These are phyloP conservation scores for Colletotrichum echinochloae DNA, from an alignment of 2,329 filamentous ascomycete genomes.

Conservation along the genomic window DNA sequence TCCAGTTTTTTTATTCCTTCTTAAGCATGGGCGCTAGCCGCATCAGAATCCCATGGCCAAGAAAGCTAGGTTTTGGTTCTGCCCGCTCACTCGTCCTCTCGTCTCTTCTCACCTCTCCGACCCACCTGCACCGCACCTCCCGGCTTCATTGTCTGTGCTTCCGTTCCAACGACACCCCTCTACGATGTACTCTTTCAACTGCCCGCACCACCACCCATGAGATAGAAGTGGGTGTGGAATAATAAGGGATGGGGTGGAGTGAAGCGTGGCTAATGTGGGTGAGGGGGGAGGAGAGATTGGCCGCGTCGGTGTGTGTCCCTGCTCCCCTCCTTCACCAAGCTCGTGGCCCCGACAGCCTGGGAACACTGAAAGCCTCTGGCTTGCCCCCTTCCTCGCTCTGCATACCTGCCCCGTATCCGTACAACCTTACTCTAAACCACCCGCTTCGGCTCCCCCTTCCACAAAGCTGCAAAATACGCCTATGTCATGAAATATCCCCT, in stretches of 20 bases:
- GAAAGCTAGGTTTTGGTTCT: conserved; percentile 37
- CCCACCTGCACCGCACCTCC: conserved; percentile 21
- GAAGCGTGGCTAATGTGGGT: conserved; percentile 7
- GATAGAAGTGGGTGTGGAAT: conserved; percentile 29
- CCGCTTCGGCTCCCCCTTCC: background rate
- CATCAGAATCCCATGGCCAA: conserved; percentile 38
- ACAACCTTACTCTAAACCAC: background rate
- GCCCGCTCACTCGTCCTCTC: background rate
- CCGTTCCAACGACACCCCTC: conserved; percentile 28
- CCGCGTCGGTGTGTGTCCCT: conserved; percentile 1
- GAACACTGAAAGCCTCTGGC: conserved; percentile 26
- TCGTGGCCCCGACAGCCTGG: conserved; percentile 38
- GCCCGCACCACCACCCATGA: conserved; percentile 1
- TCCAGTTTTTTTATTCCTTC: background rate
- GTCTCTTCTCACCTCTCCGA: background rate
- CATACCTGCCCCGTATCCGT: no score
- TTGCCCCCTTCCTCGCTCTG: conserved; percentile 4
- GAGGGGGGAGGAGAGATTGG: conserved; percentile 26
- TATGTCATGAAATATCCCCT: conserved; percentile 1
- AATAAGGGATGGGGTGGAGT: background rate
- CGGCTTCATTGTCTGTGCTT: conserved; percentile 33
- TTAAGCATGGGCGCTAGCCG: conserved; percentile 36
- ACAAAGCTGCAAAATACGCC: conserved; percentile 8
- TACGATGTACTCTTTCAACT: background rate
- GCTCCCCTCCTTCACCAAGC: conserved; percentile 16